A percentile compares a stretch with the other conserved stretches of the same genome.
phyloP scores from a whole-genome alignment of 352 stramenopile species.

The Chrysophaeum taylorii region DNA sequence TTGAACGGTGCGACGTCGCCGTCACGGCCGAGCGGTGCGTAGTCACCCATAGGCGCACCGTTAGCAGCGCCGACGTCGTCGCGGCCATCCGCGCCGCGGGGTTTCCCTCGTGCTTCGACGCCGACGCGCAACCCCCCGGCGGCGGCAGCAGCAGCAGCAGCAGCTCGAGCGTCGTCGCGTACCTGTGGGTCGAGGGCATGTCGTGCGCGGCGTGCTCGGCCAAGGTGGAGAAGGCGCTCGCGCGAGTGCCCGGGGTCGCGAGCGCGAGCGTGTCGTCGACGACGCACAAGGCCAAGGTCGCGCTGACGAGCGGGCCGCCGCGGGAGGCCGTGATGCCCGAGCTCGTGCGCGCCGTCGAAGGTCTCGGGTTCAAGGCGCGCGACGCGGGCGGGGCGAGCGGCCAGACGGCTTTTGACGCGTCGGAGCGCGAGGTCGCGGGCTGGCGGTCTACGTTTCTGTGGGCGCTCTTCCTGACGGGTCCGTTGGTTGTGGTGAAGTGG shows the following conservation, averaged over 20 bases:
- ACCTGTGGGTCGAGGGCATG: conserved; percentile 45
- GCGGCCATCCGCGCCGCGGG: too few relatives aligned
- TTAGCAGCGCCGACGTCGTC: too few relatives aligned
- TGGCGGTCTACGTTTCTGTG: conserved; percentile 55
- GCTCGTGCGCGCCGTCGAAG: conserved; percentile 8
- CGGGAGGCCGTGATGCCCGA: conserved; percentile 19
- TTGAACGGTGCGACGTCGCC: background rate
- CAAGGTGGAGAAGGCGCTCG: conserved; percentile 40
- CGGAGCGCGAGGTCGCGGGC: conserved; percentile 27
- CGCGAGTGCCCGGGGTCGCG: conserved; percentile 18
- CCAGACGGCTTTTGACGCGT: conserved; percentile 13
- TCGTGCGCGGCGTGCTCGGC: conserved; percentile 45
- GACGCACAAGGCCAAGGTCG: conserved; percentile 31
- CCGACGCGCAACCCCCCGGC: too few relatives aligned
- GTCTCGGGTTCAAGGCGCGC: conserved; percentile 20
- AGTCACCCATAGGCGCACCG: too few relatives aligned
- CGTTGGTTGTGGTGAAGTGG: conserved; percentile 71
- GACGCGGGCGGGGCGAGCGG: conserved; percentile 20
- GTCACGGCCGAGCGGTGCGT: too few relatives aligned
- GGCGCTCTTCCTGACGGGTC: conserved; percentile 69
- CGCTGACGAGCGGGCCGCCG: conserved; percentile 10
- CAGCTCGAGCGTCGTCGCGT: too few relatives aligned
- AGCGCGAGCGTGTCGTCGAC: conserved; percentile 34
- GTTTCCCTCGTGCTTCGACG: too few relatives aligned
- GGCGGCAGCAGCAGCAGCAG: too few relatives aligned